Evolutionary conservation across 1,284 basidiomycete species (phyloP), one percentile per base, ranked within the genome.

Genomic region (Phlebopus sp.): DNA sequence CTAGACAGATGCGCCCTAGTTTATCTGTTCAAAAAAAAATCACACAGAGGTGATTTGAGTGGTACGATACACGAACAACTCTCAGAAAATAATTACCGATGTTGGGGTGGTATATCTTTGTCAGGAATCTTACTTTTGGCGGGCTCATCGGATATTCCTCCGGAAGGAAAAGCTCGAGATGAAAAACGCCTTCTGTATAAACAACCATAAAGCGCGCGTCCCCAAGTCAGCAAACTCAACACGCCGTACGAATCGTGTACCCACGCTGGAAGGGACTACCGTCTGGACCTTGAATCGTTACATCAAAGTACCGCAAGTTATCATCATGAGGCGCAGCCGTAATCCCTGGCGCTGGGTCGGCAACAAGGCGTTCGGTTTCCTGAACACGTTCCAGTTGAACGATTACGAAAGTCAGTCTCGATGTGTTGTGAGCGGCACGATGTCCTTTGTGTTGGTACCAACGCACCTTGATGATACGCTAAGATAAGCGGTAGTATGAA

Each of bases 21-120:
- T 98, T 98, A 72, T 98, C 95, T 97, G 60, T 17, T 29, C 34
- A 23, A 32, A 13, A 27, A 34, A 30, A 37, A 19, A 25, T 46
- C 43, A 44, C 27, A 23, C 30, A 38, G 18, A 25, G 19, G 10
- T 37, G 36, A 30, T 37, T 43, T 38, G 52, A 47, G 51, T 46
- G 36, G 19, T 38, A 53, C 8, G 40, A 47, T 47, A 59, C 46
- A 64, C 15, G 32, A 31, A n/a, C 4, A 34, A 6, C 17, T 10
- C 13, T 21, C 34, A 46, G 37, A 25, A 17, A 42, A 10, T 39
- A 64, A 79, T 62, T 63, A 96, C 94, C 95, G 70, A 99, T 99
- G 72, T 99, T 99, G 31, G 97, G 97, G 72, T 99, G 97, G 76
- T 99, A 99, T 76, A 99, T 97, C 86, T 97, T 97, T 53, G 96